Conservation (phyloP, 2,329 filamentous ascomycete genomes). For the Blastomyces parvus region DNA sequence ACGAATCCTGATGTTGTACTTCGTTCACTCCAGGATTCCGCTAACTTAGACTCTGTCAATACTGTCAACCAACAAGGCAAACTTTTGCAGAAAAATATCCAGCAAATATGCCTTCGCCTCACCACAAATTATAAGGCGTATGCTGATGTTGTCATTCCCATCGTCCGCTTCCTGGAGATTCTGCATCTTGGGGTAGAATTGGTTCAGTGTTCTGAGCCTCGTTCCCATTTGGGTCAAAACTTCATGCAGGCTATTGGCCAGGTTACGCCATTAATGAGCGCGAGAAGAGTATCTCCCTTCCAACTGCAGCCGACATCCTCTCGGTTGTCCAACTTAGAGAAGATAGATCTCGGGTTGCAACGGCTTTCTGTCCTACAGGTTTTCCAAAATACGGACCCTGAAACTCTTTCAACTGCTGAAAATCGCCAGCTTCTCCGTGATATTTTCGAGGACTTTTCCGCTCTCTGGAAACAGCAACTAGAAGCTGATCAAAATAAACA, state of each 20-base stretch:
- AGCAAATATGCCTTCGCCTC: slow-evolving; percentile 61
- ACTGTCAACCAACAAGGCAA: slow-evolving; percentile 14
- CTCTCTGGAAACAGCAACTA: slow-evolving; percentile 70
- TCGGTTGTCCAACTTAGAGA: not conserved
- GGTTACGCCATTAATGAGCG: slow-evolving; percentile 34
- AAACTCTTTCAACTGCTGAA: slow-evolving; percentile 30
- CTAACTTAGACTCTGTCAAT: slow-evolving; percentile 11
- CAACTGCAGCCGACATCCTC: not conserved
- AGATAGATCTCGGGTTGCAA: slow-evolving; percentile 29
- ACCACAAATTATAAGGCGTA: slow-evolving; percentile 64
- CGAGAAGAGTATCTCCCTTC: slow-evolving; percentile 8
- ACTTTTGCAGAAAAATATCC: slow-evolving; percentile 49
- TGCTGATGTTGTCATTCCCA: slow-evolving; percentile 71
- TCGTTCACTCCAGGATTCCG: slow-evolving; percentile 13
- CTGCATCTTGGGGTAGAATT: slow-evolving; percentile 66
- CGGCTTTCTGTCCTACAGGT: slow-evolving; percentile 29
- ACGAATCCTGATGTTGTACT: slow-evolving; percentile 27
- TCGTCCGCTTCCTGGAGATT: slow-evolving; percentile 69
- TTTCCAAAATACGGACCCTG: slow-evolving; percentile 27
- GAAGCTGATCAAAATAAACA: slow-evolving; percentile 66
- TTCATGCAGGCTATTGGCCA: slow-evolving; percentile 25
- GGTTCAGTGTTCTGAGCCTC: slow-evolving; percentile 29
- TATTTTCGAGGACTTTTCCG: slow-evolving; percentile 63
- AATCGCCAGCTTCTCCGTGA: slow-evolving; percentile 51
- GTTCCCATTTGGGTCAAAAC: slow-evolving; percentile 15